phyloP scores from a whole-genome alignment of 2,329 filamentous ascomycete genomes.

The Curvularia sp. region DNA sequence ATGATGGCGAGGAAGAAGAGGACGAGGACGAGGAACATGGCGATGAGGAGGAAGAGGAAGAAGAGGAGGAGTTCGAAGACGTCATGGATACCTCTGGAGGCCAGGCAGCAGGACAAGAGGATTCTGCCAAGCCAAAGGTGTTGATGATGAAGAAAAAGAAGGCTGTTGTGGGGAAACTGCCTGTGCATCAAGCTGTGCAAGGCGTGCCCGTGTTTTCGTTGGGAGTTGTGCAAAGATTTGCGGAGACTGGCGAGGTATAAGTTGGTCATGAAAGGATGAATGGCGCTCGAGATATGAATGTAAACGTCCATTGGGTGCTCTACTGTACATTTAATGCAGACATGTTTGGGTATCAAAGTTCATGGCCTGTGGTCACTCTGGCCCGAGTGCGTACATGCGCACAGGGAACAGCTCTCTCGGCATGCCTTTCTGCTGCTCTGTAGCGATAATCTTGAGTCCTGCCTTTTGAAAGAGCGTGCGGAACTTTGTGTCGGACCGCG shows the following conservation, averaged over 20 bases:
- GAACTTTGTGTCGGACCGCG: constrained; percentile 77
- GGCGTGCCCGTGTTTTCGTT: constrained; percentile 33
- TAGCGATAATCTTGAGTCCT: constrained; percentile 64
- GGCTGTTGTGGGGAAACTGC: constrained; percentile 10
- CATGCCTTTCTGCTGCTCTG: constrained; percentile 64
- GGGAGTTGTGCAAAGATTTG: constrained; percentile 36
- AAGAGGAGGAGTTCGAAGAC: constrained; percentile 31
- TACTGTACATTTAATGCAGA: not conserved
- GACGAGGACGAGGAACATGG: constrained; percentile 26
- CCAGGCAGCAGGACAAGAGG: constrained; percentile 5
- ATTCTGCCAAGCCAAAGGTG: constrained; percentile 17
- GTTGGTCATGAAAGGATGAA: not conserved
- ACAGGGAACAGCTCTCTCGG: constrained; percentile 75
- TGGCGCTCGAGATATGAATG: not conserved
- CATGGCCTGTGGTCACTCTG: constrained; percentile 41
- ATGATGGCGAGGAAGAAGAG: constrained; percentile 22
- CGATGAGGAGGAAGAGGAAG: constrained; percentile 26
- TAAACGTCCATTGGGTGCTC: not conserved
- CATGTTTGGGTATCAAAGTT: constrained; percentile 12
- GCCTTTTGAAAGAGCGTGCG: constrained; percentile 72
- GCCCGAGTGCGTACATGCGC: constrained; percentile 77
- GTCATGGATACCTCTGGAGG: constrained; percentile 27
- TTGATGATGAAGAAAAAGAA: constrained; percentile 9
- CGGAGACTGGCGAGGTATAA: constrained; percentile 29
- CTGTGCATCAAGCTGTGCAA: constrained; percentile 24